Percentiles rank a stretch among this genome's conserved stretches.
phyloP scores from a whole-genome alignment of 1,284 basidiomycete genomes.

The Neolentinus lepideus region DNA sequence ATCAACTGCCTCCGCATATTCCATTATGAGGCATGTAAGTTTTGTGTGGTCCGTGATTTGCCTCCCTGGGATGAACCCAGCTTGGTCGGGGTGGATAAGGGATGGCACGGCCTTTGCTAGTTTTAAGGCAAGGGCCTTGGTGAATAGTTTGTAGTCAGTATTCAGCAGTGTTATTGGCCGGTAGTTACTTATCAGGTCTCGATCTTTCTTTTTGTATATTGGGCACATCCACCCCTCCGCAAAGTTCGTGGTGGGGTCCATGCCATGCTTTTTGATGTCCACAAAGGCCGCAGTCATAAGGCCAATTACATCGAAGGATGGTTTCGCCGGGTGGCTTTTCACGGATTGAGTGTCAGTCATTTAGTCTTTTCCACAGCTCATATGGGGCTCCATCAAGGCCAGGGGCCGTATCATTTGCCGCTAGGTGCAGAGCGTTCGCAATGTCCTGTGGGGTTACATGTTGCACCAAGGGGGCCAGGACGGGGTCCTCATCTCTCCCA shows the following conservation, averaged over 20 bases:
- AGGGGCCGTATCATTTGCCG: conserved; percentile 1
- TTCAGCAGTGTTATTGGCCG: conserved; percentile 26
- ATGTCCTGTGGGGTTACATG: not conserved
- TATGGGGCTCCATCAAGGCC: conserved; percentile 10
- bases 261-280: conserved; percentile 9
- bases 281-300: conserved; percentile 11
- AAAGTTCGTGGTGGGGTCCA: conserved; percentile 12
- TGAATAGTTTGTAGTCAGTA: conserved; percentile 23
- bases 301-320: conserved; percentile 6
- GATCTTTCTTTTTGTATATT: conserved; percentile 26
- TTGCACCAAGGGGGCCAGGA: no score
- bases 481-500: no score
- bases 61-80: conserved; percentile 21
- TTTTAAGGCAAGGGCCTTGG: conserved; percentile 12
- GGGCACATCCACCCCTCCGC: conserved; percentile 26
- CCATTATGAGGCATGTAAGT: conserved; percentile 13
- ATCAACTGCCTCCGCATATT: conserved; percentile 16
- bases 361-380: conserved; percentile 8
- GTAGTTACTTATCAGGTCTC: conserved; percentile 20
- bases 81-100: conserved; percentile 19
- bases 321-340: conserved; percentile 7
- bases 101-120: conserved; percentile 9
- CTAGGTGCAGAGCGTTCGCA: not conserved
- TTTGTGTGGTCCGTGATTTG: conserved; percentile 17
- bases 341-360: conserved; percentile 22